A percentile compares a stretch with the other conserved stretches of the same genome.
These are phyloP conservation scores for Phytophthora pinifolia DNA, from an alignment of 352 stramenopile species.

Conservation along the genomic window DNA sequence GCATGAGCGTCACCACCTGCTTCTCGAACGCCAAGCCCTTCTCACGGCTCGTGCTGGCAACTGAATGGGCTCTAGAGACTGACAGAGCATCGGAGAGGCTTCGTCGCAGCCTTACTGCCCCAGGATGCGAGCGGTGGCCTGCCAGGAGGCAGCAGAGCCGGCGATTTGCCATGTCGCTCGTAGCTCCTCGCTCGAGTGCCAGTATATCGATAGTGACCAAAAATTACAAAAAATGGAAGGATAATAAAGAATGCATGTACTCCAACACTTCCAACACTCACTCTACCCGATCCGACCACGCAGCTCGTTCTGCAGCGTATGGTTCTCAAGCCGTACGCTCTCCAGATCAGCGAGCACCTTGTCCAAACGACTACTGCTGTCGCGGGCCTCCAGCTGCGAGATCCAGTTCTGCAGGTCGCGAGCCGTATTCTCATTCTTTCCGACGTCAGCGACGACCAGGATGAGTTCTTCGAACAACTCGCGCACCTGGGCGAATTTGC, in stretches of 20 bases:
- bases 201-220: slow-evolving; percentile 15
- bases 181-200: slow-evolving; percentile 13
- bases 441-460: slow-evolving; percentile 55
- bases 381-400: slow-evolving; percentile 69
- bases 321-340: slow-evolving; percentile 71
- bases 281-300: slow-evolving; percentile 22
- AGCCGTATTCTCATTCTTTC: slow-evolving; percentile 74
- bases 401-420: slow-evolving; percentile 87
- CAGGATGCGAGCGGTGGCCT: background rate
- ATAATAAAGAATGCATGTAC: no score
- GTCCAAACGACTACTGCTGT: slow-evolving; percentile 69
- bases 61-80: background rate
- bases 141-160: slow-evolving; percentile 7
- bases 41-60: slow-evolving; percentile 23
- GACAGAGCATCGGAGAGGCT: slow-evolving; percentile 4
- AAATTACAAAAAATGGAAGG: no score
- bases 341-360: slow-evolving; percentile 74
- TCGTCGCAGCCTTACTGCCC: slow-evolving; percentile 2
- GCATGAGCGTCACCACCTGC: slow-evolving; percentile 60
- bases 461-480: slow-evolving; percentile 88
- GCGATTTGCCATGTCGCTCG: background rate
- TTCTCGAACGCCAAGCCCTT: slow-evolving; percentile 68
- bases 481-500: slow-evolving; percentile 78
- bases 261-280: no score
- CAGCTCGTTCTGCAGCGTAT: slow-evolving; percentile 52